Percentiles rank a stretch among this genome's conserved stretches.
phyloP scores from a whole-genome alignment of 306 rosid genomes.

The Casuarina equisetifolia region DNA sequence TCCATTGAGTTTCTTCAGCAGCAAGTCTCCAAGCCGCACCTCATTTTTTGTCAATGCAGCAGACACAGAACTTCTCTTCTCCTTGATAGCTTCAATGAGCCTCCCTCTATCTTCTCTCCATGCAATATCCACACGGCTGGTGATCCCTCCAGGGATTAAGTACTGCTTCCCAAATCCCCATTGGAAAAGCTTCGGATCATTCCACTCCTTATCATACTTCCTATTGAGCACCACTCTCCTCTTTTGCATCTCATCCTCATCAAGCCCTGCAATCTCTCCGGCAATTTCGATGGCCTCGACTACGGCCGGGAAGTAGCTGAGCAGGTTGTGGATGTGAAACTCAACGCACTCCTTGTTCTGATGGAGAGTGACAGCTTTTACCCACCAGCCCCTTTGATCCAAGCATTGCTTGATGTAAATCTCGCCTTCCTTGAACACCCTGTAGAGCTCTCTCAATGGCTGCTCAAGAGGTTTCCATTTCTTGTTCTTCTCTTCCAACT shows the following conservation, averaged over 20 bases:
- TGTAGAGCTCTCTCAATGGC: constrained; percentile 68
- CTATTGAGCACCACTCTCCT: constrained; percentile 50
- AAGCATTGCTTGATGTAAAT: constrained; percentile 63
- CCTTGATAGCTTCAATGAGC: constrained; percentile 59
- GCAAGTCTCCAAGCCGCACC: constrained; percentile 44
- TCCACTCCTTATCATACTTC: constrained; percentile 81
- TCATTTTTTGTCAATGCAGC: constrained; percentile 45
- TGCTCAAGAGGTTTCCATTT: constrained; percentile 88
- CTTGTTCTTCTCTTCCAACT: constrained; percentile 63
- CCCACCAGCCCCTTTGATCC: constrained; percentile 80
- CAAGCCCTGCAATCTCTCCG: constrained; percentile 65
- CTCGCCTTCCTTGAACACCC: constrained; percentile 82
- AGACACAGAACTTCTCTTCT: constrained; percentile 38
- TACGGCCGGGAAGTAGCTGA: constrained; percentile 68
- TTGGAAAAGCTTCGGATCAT: constrained; percentile 71
- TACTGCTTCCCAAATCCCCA: constrained; percentile 95
- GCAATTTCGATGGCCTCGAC: constrained; percentile 83
- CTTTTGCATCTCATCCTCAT: constrained; percentile 70
- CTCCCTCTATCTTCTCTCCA: constrained; percentile 85
- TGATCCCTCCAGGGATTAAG: constrained; percentile 64
- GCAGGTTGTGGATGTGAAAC: constrained; percentile 75
- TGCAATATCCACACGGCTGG: constrained; percentile 52
- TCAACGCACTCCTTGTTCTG: constrained; percentile 70
- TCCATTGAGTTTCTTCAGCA: constrained; percentile 51
- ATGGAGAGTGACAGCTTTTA: constrained; percentile 57